A percentile compares a stretch with the other conserved stretches of the same genome.
These are phyloP conservation scores for Argentina anserina DNA, from an alignment of 306 rosid genomes.

Conservation along the genomic window DNA sequence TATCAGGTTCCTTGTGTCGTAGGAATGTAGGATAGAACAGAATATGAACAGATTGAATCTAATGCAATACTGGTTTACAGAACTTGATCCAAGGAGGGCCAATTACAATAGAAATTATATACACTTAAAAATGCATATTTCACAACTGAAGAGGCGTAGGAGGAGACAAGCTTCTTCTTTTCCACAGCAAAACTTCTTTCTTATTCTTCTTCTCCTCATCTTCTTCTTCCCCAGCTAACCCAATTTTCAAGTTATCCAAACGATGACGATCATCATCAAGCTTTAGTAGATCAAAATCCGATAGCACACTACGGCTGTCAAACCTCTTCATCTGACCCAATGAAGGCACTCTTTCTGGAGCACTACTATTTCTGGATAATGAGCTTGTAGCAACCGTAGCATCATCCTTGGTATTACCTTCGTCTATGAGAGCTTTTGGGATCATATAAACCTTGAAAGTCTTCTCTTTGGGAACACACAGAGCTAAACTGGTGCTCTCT, in stretches of 20 bases:
- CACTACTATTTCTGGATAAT: background rate
- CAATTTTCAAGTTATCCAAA: background rate
- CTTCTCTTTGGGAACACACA: slow-evolving; percentile 21
- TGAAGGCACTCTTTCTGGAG: slow-evolving; percentile 10
- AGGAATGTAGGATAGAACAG: background rate
- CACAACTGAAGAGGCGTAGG: slow-evolving; percentile 8
- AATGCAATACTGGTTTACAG: background rate
- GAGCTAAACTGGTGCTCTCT: background rate
- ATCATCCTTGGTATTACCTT: background rate
- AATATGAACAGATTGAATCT: background rate
- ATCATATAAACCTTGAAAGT: slow-evolving; percentile 18
- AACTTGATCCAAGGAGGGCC: background rate
- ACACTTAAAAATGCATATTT: background rate
- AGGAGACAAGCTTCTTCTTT: slow-evolving; percentile 8
- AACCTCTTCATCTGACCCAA: slow-evolving; percentile 19
- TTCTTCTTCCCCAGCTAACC: background rate
- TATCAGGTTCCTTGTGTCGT: no score
- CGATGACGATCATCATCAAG: background rate
- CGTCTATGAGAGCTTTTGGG: background rate
- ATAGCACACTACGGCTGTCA: slow-evolving; percentile 11
- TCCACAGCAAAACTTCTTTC: background rate
- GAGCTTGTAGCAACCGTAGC: slow-evolving; percentile 12
- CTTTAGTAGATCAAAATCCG: slow-evolving; percentile 13
- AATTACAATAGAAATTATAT: background rate
- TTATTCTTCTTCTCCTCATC: background rate